phyloP scores from a whole-genome alignment of 352 stramenopile species.

The Pythium coloratum region DNA sequence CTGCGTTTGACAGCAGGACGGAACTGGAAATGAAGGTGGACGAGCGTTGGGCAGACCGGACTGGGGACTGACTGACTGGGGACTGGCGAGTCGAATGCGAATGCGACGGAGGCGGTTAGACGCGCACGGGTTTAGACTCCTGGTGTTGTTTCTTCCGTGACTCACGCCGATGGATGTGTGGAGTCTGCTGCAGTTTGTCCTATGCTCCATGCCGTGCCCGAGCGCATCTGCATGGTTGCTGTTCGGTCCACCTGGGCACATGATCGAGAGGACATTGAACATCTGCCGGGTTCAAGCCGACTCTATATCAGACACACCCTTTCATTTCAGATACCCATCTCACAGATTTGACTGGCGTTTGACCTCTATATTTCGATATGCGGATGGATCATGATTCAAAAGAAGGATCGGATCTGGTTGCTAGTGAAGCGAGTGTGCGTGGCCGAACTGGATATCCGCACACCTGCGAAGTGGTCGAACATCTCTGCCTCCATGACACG shows the following conservation, averaged over 20 bases:
- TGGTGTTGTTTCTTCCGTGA: background rate
- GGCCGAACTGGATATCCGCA: background rate
- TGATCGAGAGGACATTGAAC: background rate
- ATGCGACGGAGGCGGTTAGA: background rate
- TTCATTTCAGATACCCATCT: background rate
- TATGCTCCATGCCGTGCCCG: background rate
- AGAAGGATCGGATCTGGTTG: background rate
- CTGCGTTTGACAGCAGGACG: background rate
- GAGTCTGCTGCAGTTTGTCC: background rate
- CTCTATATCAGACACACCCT: background rate
- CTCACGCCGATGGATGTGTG: background rate
- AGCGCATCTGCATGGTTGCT: background rate
- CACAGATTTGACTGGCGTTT: background rate
- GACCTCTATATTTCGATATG: too few relatives aligned
- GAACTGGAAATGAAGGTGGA: background rate
- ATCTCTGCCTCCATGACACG: background rate
- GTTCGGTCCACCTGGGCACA: slow-evolving; percentile 1
- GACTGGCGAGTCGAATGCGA: background rate
- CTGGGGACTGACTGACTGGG: too few relatives aligned
- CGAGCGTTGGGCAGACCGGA: too few relatives aligned
- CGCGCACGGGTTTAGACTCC: background rate
- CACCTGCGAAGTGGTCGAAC: background rate
- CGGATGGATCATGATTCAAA: background rate
- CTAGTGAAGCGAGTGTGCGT: background rate
- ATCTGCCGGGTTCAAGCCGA: background rate